These are phyloP conservation scores for Hydnomerulius pinastri DNA, from an alignment of 768 basidiomycete species.

Conservation along the genomic window DNA sequence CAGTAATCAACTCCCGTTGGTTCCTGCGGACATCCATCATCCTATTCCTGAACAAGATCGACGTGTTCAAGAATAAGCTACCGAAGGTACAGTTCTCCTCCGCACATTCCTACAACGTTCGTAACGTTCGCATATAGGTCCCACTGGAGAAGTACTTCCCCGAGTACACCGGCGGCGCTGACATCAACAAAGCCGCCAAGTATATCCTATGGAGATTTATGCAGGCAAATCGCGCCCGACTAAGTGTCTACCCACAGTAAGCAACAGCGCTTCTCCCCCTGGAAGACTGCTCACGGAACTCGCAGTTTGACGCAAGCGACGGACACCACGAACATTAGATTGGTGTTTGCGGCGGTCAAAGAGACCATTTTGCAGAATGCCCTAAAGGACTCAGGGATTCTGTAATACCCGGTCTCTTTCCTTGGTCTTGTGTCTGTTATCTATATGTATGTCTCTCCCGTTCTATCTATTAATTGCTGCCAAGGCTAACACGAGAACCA, in stretches of 20 bases:
- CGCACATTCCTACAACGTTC: neutral
- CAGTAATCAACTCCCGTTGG: slow-evolving; percentile 80
- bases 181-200: slow-evolving; percentile 93
- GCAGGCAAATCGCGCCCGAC: slow-evolving; percentile 80
- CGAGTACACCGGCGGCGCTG: slow-evolving; percentile 85
- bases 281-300: neutral
- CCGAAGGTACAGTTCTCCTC: slow-evolving; percentile 41
- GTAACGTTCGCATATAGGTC: slow-evolving; percentile 41
- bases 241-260: slow-evolving; percentile 91
- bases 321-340: slow-evolving; percentile 78
- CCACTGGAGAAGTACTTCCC: slow-evolving; percentile 81
- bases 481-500: slow-evolving; percentile 9
- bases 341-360: slow-evolving; percentile 87
- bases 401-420: slow-evolving; percentile 37
- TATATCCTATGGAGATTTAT: slow-evolving; percentile 96
- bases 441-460: slow-evolving; percentile 24
- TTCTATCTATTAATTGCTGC: neutral
- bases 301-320: slow-evolving; percentile 82
- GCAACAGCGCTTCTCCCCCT: slow-evolving; percentile 26
- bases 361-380: slow-evolving; percentile 94
- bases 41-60: slow-evolving; percentile 71
- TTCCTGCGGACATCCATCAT: slow-evolving; percentile 69
- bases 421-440: slow-evolving; percentile 17
- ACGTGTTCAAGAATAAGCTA: slow-evolving; percentile 75
- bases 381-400: slow-evolving; percentile 81